These are phyloP conservation scores for Rhodosorus marinus DNA, from an alignment of 23 red algal species.

Conservation along the genomic window DNA sequence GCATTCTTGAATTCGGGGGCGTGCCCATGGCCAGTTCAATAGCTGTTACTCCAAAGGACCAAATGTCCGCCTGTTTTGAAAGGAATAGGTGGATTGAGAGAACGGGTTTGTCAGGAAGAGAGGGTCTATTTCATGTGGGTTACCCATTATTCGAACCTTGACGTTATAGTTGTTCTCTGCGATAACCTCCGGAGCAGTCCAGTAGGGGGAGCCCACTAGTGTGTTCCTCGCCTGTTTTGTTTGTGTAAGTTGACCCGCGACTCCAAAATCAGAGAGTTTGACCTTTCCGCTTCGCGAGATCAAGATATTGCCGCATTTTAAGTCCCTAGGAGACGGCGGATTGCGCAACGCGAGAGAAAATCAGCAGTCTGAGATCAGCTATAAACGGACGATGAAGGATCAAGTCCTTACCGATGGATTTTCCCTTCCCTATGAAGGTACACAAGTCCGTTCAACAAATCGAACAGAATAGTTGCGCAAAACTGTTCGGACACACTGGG, in stretches of 20 bases:
- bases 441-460: slow-evolving; percentile 40
- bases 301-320: slow-evolving; percentile 93
- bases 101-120: no score
- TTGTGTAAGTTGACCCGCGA: slow-evolving; percentile 64
- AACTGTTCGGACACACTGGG: slow-evolving; percentile 54
- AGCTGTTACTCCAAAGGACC: slow-evolving; percentile 80
- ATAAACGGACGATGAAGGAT: no score
- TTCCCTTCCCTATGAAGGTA: slow-evolving; percentile 70
- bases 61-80: slow-evolving; percentile 90
- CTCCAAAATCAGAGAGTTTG: slow-evolving; percentile 99
- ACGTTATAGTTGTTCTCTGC: slow-evolving; percentile 75
- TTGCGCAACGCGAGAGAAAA: no score
- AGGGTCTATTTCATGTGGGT: no score
- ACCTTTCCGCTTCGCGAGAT: slow-evolving; percentile 58
- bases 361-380: no score
- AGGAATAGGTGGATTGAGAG: no score
- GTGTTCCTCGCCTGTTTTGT: slow-evolving; percentile 88
- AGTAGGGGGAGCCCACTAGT: slow-evolving; percentile 81
- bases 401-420: no score
- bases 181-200: slow-evolving; percentile 99
- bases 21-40: slow-evolving; percentile 64
- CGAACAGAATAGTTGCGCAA: slow-evolving; percentile 41
- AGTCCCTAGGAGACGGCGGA: no score
- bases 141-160: slow-evolving; percentile 17
- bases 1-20: slow-evolving; percentile 65